Conservation (phyloP, 2,329 filamentous ascomycete species). For the Zymoseptoria tritici region DNA sequence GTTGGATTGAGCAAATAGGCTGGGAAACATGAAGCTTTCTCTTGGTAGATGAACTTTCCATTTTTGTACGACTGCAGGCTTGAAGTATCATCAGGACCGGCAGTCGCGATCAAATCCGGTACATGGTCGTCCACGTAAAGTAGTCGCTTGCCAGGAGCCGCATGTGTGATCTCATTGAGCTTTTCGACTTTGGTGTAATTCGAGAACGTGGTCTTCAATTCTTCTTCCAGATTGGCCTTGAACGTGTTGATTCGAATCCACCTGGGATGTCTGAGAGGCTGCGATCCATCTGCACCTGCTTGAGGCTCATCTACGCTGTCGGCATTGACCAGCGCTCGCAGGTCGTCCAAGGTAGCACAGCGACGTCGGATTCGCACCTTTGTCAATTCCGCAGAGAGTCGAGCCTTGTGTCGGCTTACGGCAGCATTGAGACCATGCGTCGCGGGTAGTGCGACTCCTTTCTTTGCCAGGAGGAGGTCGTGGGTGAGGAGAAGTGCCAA, state of each 20-base stretch:
- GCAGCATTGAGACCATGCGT: constrained; percentile 69
- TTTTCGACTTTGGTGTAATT: constrained; percentile 51
- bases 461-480: constrained; percentile 74
- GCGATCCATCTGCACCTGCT: constrained; percentile 29
- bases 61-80: constrained; percentile 64
- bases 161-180: constrained; percentile 47
- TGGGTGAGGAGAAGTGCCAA: constrained; percentile 77
- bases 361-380: constrained; percentile 67
- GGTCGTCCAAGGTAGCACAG: constrained; percentile 58
- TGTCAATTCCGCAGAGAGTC: constrained; percentile 74
- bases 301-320: constrained; percentile 24
- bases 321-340: constrained; percentile 53
- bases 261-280: constrained; percentile 57
- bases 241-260: constrained; percentile 88
- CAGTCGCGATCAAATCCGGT: constrained; percentile 73
- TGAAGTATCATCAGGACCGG: constrained; percentile 61
- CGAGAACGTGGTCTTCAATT: constrained; percentile 68
- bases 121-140: constrained; percentile 73
- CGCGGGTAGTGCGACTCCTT: constrained; percentile 72
- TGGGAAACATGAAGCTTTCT: constrained; percentile 95
- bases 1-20: constrained; percentile 73
- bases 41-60: constrained; percentile 81
- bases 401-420: constrained; percentile 72
- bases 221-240: constrained; percentile 60
- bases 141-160: constrained; percentile 36